Percentiles rank a stretch among this genome's conserved stretches.
These are phyloP conservation scores for Hypoxylon sp. DNA, from an alignment of 2,329 filamentous ascomycete species.

Conservation along the genomic window DNA sequence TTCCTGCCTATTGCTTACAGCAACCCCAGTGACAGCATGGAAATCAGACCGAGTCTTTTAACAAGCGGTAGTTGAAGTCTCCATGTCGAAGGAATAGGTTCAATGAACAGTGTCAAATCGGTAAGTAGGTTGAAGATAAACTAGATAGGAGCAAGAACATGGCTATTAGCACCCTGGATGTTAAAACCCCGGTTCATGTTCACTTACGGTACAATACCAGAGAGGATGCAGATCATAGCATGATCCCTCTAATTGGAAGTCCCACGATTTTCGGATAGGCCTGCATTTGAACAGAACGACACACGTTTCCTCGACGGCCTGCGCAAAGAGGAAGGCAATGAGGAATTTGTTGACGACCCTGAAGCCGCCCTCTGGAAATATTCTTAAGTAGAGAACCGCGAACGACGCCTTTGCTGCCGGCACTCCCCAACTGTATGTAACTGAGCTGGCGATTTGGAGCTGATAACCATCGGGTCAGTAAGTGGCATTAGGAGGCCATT, in stretches of 20 bases:
- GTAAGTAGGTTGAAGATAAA: constrained; percentile 44
- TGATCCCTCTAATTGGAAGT: constrained; percentile 39
- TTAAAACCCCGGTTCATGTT: not conserved
- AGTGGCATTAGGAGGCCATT: not conserved
- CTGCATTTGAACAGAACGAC: constrained; percentile 50
- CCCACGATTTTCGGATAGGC: constrained; percentile 49
- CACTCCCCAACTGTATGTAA: constrained; percentile 50
- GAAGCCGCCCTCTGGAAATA: constrained; percentile 47
- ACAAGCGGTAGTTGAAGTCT: constrained; percentile 39
- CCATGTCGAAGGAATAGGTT: constrained; percentile 44
- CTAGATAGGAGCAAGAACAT: constrained; percentile 20
- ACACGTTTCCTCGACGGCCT: constrained; percentile 50
- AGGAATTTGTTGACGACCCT: constrained; percentile 49
- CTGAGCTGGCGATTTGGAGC: constrained; percentile 44
- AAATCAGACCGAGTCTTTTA: constrained; percentile 37
- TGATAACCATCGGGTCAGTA: constrained; percentile 9
- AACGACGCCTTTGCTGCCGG: constrained; percentile 52
- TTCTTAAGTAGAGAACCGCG: constrained; percentile 51
- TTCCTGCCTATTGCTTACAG: constrained; percentile 30
- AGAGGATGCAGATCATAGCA: constrained; percentile 50
- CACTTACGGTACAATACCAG: constrained; percentile 52
- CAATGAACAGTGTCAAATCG: constrained; percentile 40
- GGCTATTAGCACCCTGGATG: not conserved
- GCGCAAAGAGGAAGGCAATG: constrained; percentile 47
- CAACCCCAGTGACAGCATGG: constrained; percentile 43